These are phyloP conservation scores for Aspergillus tanneri DNA, from an alignment of 2,329 filamentous ascomycete species.

Conservation along the genomic window DNA sequence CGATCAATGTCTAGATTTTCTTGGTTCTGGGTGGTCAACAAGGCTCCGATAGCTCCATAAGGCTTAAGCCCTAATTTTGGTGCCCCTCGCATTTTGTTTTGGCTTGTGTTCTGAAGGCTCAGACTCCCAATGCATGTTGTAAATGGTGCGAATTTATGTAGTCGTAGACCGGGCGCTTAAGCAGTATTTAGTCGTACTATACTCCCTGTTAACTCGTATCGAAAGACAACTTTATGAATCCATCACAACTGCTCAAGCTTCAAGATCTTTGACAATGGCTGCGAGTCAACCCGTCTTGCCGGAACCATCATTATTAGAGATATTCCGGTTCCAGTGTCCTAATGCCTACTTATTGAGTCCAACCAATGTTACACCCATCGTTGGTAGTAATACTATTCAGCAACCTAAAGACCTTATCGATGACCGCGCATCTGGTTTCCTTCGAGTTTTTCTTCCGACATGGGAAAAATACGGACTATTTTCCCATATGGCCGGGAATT, in stretches of 20 bases:
- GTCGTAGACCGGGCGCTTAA: not conserved
- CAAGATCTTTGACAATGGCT: not conserved
- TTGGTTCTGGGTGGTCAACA: too few species aligned
- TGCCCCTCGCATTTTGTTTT: too few species aligned
- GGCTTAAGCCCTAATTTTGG: too few species aligned
- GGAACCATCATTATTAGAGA: not conserved
- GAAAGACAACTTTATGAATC: not conserved
- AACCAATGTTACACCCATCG: not conserved
- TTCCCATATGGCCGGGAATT: not conserved
- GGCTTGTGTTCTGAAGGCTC: too few species aligned
- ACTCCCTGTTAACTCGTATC: not conserved
- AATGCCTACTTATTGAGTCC: constrained; percentile 2
- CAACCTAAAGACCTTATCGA: constrained; percentile 1
- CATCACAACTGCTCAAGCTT: not conserved
- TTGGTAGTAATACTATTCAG: not conserved
- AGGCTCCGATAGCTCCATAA: too few species aligned
- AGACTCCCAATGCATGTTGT: not conserved
- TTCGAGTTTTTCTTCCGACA: not conserved
- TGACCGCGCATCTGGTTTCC: not conserved
- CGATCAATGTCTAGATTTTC: too few species aligned
- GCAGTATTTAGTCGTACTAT: not conserved
- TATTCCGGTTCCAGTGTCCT: constrained; percentile 1
- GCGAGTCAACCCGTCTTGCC: not conserved
- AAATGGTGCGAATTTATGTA: not conserved
- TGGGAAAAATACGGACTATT: not conserved